A percentile compares a stretch with the other conserved stretches of the same genome.
Evolutionary conservation across 768 basidiomycete species (phyloP).

Genomic region (Suillus tomentosus): DNA sequence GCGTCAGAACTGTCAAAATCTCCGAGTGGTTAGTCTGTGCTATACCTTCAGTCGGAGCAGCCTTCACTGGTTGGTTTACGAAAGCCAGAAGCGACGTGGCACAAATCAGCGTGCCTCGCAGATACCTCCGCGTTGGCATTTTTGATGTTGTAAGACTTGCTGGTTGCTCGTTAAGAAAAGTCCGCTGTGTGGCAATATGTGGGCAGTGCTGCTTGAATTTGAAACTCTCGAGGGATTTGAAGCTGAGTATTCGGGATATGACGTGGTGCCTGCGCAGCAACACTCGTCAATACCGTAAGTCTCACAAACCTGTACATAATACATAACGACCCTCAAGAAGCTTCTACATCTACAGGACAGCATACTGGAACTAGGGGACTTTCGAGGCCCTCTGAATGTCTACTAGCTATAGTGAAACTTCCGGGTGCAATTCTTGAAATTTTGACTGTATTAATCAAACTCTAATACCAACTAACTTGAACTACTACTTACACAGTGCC

Average conservation of each 20-base stretch:
- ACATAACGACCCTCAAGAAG: background rate
- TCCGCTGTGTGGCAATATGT: background rate
- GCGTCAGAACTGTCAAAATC: constrained; percentile 7
- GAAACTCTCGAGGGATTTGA: background rate
- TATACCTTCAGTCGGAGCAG: constrained; percentile 10
- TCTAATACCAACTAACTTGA: background rate
- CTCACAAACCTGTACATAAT: background rate
- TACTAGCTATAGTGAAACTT: background rate
- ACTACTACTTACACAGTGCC: background rate
- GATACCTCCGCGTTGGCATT: background rate
- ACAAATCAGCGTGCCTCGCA: background rate
- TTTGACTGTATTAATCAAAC: background rate
- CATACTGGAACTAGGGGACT: background rate
- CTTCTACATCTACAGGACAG: background rate
- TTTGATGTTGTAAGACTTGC: background rate
- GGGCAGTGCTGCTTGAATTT: background rate
- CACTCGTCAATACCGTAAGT: background rate
- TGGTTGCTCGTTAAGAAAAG: background rate
- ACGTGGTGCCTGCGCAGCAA: background rate
- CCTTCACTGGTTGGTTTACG: background rate
- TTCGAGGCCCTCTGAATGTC: too few species aligned
- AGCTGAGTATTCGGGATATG: too few species aligned
- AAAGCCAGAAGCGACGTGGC: background rate
- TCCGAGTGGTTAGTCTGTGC: background rate
- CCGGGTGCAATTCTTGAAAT: background rate